Conservation (phyloP, 2,329 filamentous ascomycete species). For the Cercospora nicotianae region DNA sequence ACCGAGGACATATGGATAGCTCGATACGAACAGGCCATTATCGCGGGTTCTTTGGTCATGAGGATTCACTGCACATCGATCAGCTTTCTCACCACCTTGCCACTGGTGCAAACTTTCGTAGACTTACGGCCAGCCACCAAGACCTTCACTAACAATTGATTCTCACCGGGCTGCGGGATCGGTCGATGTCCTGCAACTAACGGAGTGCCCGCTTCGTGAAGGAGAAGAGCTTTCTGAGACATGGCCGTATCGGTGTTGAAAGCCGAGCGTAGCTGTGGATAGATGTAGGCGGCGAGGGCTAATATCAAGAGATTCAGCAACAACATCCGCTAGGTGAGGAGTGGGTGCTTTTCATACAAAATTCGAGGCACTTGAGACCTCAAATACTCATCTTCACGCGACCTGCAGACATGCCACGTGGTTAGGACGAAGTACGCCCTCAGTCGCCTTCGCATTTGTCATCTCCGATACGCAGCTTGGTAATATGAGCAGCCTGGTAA, state of each 20-base stretch:
- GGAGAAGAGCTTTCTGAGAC: not conserved
- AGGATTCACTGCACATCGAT: not conserved
- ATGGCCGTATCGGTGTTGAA: not conserved
- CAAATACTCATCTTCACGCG: not conserved
- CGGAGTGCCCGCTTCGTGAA: not conserved
- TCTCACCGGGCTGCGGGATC: not conserved
- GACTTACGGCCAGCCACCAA: not conserved
- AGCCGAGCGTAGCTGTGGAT: not conserved
- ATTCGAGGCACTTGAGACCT: not conserved
- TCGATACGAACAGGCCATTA: not conserved
- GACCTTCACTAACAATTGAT: not conserved
- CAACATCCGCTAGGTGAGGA: not conserved
- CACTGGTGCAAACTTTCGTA: not conserved
- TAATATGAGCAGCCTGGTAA: not conserved
- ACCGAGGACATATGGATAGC: not conserved
- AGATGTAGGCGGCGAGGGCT: not conserved
- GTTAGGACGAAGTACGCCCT: not conserved
- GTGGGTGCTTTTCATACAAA: not conserved
- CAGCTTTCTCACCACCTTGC: not conserved
- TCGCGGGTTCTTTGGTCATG: not conserved
- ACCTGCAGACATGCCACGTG: no score
- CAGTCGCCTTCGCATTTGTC: not conserved
- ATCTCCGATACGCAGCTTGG: not conserved
- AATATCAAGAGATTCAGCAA: not conserved
- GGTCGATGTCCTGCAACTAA: not conserved